Base-by-base conservation (phyloP, 805 yeast genomes). In the Sugiyamaella qingdaonensis region DNA sequence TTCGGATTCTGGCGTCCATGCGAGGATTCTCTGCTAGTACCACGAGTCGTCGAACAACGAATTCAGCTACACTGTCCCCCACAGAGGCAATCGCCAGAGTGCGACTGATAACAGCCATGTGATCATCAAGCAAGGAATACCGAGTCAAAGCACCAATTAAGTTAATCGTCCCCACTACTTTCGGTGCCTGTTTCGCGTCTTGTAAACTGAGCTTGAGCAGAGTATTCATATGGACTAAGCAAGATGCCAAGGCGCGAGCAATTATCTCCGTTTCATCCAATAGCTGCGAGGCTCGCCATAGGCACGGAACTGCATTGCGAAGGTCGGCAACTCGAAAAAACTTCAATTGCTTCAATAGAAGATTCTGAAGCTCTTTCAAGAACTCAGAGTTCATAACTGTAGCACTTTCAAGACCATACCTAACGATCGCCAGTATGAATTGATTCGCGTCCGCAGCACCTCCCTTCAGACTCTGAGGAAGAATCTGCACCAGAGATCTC, bases 81-180 rank as follows among this genome's bases (percentile, higher is more conserved):
- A 4, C 27, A 16, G 32, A 10, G 8, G 16, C 86, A 81, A 11
- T 76, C 69, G 0, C 84, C 72, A 1, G 85, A 73, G 58, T 78
- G 80, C 1, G 73, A 49, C 0, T 64, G 66, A 24, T 19, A n/a
- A 41, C 16, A 29, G 33, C 36, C 13, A 76, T 63, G 46, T 73
- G 68, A 4, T 64, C 65, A 51, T 81, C 86, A 52, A 88, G 76
- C n/a, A 79, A 69, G 58, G 94, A 86, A 58, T 77, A 78, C 45
- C 84, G 74, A 0, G 91, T 95, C 68, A 89, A 81, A 42, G 79
- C 78, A 0, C 95, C 91, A 3, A 87, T 64, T 19, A 89, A 68
- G 60, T 78, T 79, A 1, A 89, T 63, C 4, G 88, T 65, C 54
- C 87, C 77, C 19, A 48, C 48, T n/a, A 54, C 41, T 10, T 43